These are phyloP conservation scores for Calycina herbarum DNA, from an alignment of 2,329 filamentous ascomycete genomes.

Conservation along the genomic window DNA sequence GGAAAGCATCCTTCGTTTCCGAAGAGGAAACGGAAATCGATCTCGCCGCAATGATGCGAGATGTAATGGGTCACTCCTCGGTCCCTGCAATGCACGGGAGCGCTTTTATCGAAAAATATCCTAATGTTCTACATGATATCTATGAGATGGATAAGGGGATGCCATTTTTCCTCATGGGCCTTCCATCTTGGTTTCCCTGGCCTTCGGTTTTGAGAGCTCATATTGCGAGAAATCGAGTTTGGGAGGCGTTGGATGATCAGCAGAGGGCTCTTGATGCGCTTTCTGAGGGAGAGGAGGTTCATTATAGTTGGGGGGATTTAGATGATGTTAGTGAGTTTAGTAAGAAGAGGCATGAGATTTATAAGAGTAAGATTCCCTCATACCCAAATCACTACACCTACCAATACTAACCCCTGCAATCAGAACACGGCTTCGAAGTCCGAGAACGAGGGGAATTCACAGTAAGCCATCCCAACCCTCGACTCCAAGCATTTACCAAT, in stretches of 20 bases:
- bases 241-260: slow-evolving; percentile 43
- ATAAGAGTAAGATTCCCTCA: slow-evolving; percentile 36
- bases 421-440: slow-evolving; percentile 40
- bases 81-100: slow-evolving; percentile 53
- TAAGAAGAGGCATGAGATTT: slow-evolving; percentile 43
- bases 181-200: slow-evolving; percentile 56
- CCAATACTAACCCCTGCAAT: slow-evolving; percentile 18
- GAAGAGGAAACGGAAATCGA: slow-evolving; percentile 51
- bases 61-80: slow-evolving; percentile 55
- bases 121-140: slow-evolving; percentile 54
- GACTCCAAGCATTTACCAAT: not conserved
- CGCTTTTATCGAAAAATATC: slow-evolving; percentile 51
- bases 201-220: slow-evolving; percentile 50
- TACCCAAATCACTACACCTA: too few species aligned
- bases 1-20: slow-evolving; percentile 44
- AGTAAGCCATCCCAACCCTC: slow-evolving; percentile 23
- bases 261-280: slow-evolving; percentile 45
- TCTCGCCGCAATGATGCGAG: slow-evolving; percentile 52
- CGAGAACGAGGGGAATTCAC: slow-evolving; percentile 46
- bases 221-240: slow-evolving; percentile 45
- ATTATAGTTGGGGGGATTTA: slow-evolving; percentile 46
- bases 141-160: slow-evolving; percentile 56
- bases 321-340: slow-evolving; percentile 49
- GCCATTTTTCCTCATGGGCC: slow-evolving; percentile 52
- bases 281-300: slow-evolving; percentile 43